Evolutionary conservation across 208 protist species (phyloP).

Genomic region (Trichomonas vaginalis): DNA sequence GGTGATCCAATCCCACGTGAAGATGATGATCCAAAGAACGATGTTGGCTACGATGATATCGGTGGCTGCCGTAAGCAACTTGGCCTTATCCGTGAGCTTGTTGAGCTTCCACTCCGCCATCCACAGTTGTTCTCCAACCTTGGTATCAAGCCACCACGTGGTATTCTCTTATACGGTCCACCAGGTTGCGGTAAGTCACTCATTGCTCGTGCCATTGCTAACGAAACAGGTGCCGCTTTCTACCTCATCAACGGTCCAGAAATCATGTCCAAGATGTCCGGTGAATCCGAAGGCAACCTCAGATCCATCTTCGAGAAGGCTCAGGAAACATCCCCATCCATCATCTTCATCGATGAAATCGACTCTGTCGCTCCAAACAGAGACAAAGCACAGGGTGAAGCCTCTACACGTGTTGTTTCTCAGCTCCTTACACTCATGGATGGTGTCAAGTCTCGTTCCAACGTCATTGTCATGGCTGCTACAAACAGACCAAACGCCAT

Average conservation of each 20-base stretch:
- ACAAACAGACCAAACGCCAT: slow-evolving; percentile 99
- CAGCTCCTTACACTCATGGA: slow-evolving; percentile 99
- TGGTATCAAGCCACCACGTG: slow-evolving; percentile 73
- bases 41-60: slow-evolving; percentile 92
- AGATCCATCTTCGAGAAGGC: slow-evolving; percentile 95
- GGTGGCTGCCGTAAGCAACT: slow-evolving; percentile 42
- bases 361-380: slow-evolving; percentile 99
- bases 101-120: slow-evolving; percentile 96
- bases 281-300: slow-evolving; percentile 96
- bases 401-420: slow-evolving; percentile 98
- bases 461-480: slow-evolving; percentile 98
- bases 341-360: slow-evolving; percentile 99
- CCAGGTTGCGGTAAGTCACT: slow-evolving; percentile 98
- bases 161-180: slow-evolving; percentile 93
- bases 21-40: slow-evolving; percentile 85
- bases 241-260: slow-evolving; percentile 99
- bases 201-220: slow-evolving; percentile 95
- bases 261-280: slow-evolving; percentile 99
- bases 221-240: slow-evolving; percentile 99
- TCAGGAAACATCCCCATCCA: slow-evolving; percentile 82
- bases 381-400: slow-evolving; percentile 95
- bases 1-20: slow-evolving; percentile 95
- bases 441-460: slow-evolving; percentile 84
- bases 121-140: slow-evolving; percentile 91
- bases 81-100: slow-evolving; percentile 62